These are phyloP conservation scores for Diaporthe eres DNA, from an alignment of 2,329 filamentous ascomycete genomes.

Conservation along the genomic window DNA sequence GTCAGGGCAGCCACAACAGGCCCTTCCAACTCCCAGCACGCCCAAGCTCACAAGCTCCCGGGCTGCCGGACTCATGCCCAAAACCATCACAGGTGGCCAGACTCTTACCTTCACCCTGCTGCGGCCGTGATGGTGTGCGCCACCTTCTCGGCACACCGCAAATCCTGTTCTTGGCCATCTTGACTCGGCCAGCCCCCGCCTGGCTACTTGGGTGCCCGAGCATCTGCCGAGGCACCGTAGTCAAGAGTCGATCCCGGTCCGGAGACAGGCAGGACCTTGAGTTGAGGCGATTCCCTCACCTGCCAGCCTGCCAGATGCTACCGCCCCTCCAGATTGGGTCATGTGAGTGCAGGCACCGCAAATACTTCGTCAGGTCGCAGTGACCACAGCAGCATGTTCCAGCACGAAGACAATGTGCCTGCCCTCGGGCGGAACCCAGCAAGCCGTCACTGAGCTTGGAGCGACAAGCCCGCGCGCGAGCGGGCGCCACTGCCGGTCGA, in stretches of 20 bases:
- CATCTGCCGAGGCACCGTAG: slow-evolving; percentile 11
- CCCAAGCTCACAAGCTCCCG: neutral
- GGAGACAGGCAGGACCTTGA: neutral
- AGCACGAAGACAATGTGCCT: neutral
- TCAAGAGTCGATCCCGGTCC: neutral
- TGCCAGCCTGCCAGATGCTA: neutral
- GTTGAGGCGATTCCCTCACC: neutral
- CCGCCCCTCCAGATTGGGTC: neutral
- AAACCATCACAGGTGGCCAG: neutral
- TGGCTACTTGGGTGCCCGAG: neutral
- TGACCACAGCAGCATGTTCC: neutral
- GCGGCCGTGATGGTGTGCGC: slow-evolving; percentile 5
- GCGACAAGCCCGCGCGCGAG: neutral
- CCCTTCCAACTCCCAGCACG: neutral
- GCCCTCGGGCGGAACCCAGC: neutral
- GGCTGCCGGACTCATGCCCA: neutral
- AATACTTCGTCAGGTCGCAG: neutral
- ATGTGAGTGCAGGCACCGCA: neutral
- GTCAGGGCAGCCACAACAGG: neutral
- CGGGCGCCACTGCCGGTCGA: slow-evolving; percentile 18
- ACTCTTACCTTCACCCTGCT: neutral
- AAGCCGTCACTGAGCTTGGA: neutral
- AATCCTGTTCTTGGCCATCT: neutral
- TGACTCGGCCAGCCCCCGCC: slow-evolving; percentile 6
- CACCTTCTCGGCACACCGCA: slow-evolving; percentile 9